A percentile compares a stretch with the other conserved stretches of the same genome.
Evolutionary conservation across 345 rosid genomes (phyloP).

Genomic region (Gossypium thurberi): DNA sequence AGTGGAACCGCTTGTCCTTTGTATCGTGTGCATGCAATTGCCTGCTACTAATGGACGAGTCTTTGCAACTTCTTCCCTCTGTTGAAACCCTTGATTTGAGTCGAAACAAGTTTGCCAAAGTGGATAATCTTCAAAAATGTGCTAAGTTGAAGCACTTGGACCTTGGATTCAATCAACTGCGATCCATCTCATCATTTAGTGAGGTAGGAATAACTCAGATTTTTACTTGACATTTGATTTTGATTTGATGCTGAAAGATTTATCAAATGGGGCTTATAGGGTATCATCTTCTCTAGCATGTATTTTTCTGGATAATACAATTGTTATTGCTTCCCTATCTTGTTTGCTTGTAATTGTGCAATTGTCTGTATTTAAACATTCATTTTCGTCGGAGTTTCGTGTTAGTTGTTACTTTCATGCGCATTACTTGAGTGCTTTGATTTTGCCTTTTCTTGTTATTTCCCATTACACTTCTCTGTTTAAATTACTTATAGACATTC

Average conservation of each 20-base stretch:
- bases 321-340: too few species aligned
- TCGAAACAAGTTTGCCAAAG: conserved; percentile 81
- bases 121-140: conserved; percentile 81
- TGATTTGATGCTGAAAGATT: neutral
- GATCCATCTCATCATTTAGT: conserved; percentile 54
- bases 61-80: conserved; percentile 91
- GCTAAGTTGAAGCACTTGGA: conserved; percentile 79
- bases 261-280: neutral
- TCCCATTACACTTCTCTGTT: too few species aligned
- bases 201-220: conserved; percentile 47
- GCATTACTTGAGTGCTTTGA: too few species aligned
- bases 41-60: conserved; percentile 90
- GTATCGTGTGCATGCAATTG: conserved; percentile 84
- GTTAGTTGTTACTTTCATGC: too few species aligned
- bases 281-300: neutral
- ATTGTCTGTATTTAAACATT: too few species aligned
- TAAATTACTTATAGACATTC: too few species aligned
- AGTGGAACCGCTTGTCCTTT: conserved; percentile 75
- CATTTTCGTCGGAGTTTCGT: too few species aligned
- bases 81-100: conserved; percentile 97
- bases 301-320: too few species aligned
- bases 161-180: conserved; percentile 87
- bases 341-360: too few species aligned
- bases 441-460: too few species aligned
- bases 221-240: neutral